Base-by-base conservation (phyloP, 306 rosid genomes). In the Medicago ruthenica region DNA sequence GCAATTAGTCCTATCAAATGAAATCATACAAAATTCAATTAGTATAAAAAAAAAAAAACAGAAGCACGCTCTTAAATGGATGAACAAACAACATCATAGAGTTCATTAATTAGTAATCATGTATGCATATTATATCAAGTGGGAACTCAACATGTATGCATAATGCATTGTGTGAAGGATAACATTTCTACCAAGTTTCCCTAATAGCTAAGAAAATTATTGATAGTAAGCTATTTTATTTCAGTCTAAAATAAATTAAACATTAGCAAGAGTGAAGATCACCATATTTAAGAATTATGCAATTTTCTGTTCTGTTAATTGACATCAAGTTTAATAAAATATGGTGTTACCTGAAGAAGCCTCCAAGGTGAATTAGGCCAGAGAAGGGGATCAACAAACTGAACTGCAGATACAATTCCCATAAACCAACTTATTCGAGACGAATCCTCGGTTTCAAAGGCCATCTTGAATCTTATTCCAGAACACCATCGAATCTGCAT, bases 281-380 rank as follows among this genome's bases (percentile, higher is more conserved):
- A 3, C 22, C 7, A 15, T 12, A 8, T 67, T 40, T 17, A 7
- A 48, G 69, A 39, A 78, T 47, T 15, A 51, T 67, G 61, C 39
- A 55, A 67, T 59, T 63, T 77, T 57, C 70, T 31, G 51, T 60
- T 62, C 8, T 61, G 41, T 14, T 58, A 31, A 62, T 41, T 22
- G 4, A 62, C 53, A 69, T 18, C 9, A 6, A 61, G 13, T 16
- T 20, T 6, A 27, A 75, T 17, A 15, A 34, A 75, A 1, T 4
- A 70, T 64, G 55, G 76, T 27, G 65, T 78, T 91, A 95, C 99
- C 99, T 89, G 97, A 39, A 96, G 99, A 84, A 84, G 90, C 75
- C 96, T 85, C 99, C 98, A 96, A 73, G 99, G 98, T 20, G 99
- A 96, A 44, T 86, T 88, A 3, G 99, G 97, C 99, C 99, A 90